Evolutionary conservation across 495 filamentous ascomycete genomes (phyloP).

Genomic region (Neurospora sp.): DNA sequence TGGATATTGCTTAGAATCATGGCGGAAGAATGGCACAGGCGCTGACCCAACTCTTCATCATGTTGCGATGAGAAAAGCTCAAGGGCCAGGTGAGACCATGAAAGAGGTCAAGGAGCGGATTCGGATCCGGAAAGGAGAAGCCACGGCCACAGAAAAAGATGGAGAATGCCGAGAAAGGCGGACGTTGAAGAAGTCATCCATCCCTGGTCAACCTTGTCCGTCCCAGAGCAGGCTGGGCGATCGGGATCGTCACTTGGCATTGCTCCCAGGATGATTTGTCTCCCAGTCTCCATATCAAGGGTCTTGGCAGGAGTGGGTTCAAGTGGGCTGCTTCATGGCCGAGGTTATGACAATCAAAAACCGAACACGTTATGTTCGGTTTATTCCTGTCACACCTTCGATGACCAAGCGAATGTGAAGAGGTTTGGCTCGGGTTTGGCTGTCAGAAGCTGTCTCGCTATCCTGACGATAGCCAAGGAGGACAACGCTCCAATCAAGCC

Average conservation of each 20-base stretch:
- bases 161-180: not conserved
- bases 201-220: not conserved
- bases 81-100: not conserved
- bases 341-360: no score
- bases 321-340: not conserved
- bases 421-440: not conserved
- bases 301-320: not conserved
- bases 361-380: no score
- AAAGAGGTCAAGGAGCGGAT: not conserved
- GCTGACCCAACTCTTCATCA: not conserved
- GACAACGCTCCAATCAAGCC: not conserved
- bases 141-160: not conserved
- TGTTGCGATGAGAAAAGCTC: not conserved
- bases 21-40: slow-evolving; percentile 4
- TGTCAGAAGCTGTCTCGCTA: not conserved
- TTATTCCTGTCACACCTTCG: no score
- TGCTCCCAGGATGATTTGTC: not conserved
- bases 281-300: not conserved
- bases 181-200: not conserved
- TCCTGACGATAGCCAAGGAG: not conserved
- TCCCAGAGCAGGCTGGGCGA: not conserved
- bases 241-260: not conserved
- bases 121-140: not conserved
- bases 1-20: slow-evolving; percentile 7
- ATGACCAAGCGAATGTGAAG: not conserved